Conservation (phyloP, 2,329 filamentous ascomycete species). For the Ceratocystis huliohia region DNA sequence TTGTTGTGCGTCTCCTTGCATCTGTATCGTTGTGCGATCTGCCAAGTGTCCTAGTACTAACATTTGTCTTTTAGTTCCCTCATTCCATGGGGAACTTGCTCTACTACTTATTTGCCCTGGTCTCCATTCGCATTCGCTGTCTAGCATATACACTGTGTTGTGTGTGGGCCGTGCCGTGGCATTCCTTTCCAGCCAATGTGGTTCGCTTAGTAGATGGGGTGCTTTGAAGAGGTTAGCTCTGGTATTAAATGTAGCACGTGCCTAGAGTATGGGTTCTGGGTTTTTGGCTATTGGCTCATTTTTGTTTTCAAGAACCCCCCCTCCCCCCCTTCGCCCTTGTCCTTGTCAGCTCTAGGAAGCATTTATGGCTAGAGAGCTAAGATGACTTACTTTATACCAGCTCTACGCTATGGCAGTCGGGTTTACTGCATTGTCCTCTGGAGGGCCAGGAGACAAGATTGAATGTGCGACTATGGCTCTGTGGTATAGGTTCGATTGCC, state of each 20-base stretch:
- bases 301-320: neutral
- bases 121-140: neutral
- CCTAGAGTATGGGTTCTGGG: neutral
- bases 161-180: neutral
- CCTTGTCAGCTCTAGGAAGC: neutral
- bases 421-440: neutral
- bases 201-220: neutral
- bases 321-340: neutral
- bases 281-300: neutral
- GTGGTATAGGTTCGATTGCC: neutral
- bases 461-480: neutral
- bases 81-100: neutral
- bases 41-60: neutral
- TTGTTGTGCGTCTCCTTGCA: neutral
- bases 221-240: neutral
- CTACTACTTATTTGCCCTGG: neutral
- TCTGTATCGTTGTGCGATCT: neutral
- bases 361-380: neutral
- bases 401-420: neutral
- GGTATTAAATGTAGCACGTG: neutral
- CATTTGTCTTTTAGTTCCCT: neutral
- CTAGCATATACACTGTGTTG: neutral
- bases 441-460: neutral
- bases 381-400: neutral
- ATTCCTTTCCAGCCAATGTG: neutral